phyloP scores from a whole-genome alignment of 345 rosid genomes.

The Atalantia buxifolia region DNA sequence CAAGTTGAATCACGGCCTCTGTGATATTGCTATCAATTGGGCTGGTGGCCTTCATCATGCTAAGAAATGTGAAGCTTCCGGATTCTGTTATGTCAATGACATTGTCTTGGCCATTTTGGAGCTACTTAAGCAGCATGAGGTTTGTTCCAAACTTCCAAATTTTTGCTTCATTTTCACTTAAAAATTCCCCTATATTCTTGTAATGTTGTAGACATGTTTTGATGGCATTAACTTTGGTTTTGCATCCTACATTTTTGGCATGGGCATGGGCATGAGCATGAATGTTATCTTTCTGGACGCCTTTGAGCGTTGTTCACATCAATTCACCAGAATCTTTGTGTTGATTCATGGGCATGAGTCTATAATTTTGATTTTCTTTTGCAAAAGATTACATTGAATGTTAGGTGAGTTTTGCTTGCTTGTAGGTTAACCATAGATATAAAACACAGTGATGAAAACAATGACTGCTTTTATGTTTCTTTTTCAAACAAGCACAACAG shows the following conservation, averaged over 20 bases:
- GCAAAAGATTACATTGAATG: not conserved
- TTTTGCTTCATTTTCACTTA: not conserved
- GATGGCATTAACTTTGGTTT: not conserved
- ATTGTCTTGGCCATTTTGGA: conserved; percentile 64
- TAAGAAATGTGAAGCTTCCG: conserved; percentile 69
- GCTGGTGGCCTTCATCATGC: conserved; percentile 72
- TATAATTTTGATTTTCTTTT: not conserved
- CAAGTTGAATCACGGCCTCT: conserved; percentile 50
- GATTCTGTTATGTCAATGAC: conserved; percentile 67
- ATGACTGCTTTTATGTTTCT: not conserved
- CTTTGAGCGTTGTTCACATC: not conserved
- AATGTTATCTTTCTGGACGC: not conserved
- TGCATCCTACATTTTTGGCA: not conserved
- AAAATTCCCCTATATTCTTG: not conserved
- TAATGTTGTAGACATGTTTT: not conserved
- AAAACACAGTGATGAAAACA: not conserved
- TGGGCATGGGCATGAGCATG: not conserved
- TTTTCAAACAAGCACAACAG: not conserved
- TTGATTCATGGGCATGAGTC: not conserved
- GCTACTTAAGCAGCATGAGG: conserved; percentile 60
- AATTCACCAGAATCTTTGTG: not conserved
- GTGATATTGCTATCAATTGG: conserved; percentile 67
- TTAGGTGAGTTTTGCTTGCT: not conserved
- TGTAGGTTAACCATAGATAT: not conserved
- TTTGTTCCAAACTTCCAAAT: conserved; percentile 15